Percentiles rank a stretch among this genome's conserved stretches.
These are phyloP conservation scores for Penicillium cinerascens DNA, from an alignment of 495 filamentous ascomycete genomes.

Conservation along the genomic window DNA sequence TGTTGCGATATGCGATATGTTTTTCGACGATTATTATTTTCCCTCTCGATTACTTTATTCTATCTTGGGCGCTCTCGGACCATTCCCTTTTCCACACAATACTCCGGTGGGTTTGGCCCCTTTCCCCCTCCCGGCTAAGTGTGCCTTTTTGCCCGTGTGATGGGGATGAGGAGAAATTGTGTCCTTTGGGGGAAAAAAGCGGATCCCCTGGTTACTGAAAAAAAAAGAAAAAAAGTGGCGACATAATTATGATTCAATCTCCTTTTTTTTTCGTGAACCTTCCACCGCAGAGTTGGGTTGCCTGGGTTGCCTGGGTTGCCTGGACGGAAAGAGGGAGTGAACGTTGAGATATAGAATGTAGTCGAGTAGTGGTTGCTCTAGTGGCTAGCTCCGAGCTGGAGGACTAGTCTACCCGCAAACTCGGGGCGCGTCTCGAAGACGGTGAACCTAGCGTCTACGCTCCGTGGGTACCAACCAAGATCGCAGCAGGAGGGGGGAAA, in stretches of 20 bases:
- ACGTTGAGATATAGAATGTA: neutral
- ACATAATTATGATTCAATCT: neutral
- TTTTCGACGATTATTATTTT: neutral
- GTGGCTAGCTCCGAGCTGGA: slow-evolving; percentile 29
- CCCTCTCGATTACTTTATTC: neutral
- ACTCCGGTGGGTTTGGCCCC: slow-evolving; percentile 27
- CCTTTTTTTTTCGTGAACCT: neutral
- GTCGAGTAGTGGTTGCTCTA: slow-evolving; percentile 16
- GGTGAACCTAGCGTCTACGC: slow-evolving; percentile 41
- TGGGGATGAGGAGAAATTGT: neutral
- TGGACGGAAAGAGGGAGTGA: neutral
- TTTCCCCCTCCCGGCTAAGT: slow-evolving; percentile 22
- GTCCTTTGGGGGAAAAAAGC: slow-evolving; percentile 3
- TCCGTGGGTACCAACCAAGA: slow-evolving; percentile 38
- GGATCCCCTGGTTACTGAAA: slow-evolving; percentile 5
- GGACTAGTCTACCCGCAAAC: slow-evolving; percentile 44
- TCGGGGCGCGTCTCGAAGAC: slow-evolving; percentile 24
- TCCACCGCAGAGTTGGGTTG: neutral
- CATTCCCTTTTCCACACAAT: slow-evolving; percentile 24
- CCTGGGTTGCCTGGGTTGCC: neutral
- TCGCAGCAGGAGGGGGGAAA: slow-evolving; percentile 19
- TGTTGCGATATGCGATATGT: neutral
- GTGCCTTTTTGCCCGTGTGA: slow-evolving; percentile 20
- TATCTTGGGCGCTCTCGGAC: slow-evolving; percentile 9
- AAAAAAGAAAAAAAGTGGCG: slow-evolving; percentile 5